Evolutionary conservation across 2,329 filamentous ascomycete genomes (phyloP).

Genomic region (Fusarium sambucinum): DNA sequence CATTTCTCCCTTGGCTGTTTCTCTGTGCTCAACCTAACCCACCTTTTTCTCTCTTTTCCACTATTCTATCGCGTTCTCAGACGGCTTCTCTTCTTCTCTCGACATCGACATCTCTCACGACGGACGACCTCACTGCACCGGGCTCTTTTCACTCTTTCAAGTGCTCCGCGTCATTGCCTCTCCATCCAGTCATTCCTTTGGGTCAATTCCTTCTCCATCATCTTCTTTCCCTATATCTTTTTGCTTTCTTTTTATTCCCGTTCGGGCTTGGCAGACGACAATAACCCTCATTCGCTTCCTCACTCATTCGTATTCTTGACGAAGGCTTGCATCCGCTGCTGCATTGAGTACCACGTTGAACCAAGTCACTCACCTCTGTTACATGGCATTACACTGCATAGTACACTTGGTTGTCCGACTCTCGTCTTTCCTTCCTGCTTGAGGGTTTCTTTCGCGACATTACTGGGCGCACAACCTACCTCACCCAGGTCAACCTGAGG

Average conservation of each 20-base stretch:
- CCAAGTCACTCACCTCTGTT: conserved; percentile 31
- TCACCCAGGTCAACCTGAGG: conserved; percentile 15
- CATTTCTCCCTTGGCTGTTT: conserved; percentile 35
- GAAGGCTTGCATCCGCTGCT: conserved; percentile 36
- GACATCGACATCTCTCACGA: conserved; percentile 20
- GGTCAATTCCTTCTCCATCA: conserved; percentile 13
- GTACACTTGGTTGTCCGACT: conserved; percentile 10
- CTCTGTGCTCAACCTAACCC: conserved; percentile 20
- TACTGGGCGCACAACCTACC: background rate
- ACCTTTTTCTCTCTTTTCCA: conserved; percentile 24
- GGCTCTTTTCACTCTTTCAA: conserved; percentile 43
- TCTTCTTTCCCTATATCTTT: conserved; percentile 25
- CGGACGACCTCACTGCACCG: conserved; percentile 21
- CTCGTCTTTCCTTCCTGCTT: conserved; percentile 32
- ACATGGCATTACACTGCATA: conserved; percentile 20
- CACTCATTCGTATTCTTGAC: conserved; percentile 41
- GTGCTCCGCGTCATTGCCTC: conserved; percentile 23
- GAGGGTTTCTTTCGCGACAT: conserved; percentile 18
- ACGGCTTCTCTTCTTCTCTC: conserved; percentile 35
- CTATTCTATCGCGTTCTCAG: conserved; percentile 17
- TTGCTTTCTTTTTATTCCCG: conserved; percentile 4
- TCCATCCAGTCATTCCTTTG: conserved; percentile 30
- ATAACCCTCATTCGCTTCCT: conserved; percentile 7
- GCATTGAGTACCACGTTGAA: conserved; percentile 42
- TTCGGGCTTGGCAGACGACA: conserved; percentile 21